Percentiles rank a stretch among this genome's conserved stretches.
phyloP scores from a whole-genome alignment of 306 rosid genomes.

The Cicer pinnatifidum region DNA sequence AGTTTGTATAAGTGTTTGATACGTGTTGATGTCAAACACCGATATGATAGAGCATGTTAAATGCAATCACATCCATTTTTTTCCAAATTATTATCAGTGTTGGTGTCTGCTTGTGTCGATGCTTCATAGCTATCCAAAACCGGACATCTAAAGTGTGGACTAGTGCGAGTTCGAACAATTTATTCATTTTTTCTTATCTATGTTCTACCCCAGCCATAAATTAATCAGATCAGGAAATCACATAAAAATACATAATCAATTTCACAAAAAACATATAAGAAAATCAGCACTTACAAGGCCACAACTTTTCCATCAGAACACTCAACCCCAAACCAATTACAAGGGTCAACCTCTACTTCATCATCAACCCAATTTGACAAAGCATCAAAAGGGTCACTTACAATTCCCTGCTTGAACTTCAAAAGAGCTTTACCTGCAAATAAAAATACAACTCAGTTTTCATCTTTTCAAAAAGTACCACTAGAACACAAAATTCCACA shows the following conservation, averaged over 20 bases:
- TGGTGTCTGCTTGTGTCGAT: too few species aligned
- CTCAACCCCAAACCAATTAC: conserved; percentile 86
- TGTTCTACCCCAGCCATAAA: not conserved
- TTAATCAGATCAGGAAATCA: conserved; percentile 2
- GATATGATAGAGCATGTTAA: too few species aligned
- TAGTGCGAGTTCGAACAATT: not conserved
- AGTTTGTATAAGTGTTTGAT: too few species aligned
- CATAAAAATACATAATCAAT: not conserved
- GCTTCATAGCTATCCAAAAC: not conserved
- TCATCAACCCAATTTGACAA: conserved; percentile 76
- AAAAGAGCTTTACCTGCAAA: conserved; percentile 78
- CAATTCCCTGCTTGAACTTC: conserved; percentile 69
- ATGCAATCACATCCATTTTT: too few species aligned
- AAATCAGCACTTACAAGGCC: conserved; percentile 65
- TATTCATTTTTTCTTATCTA: not conserved
- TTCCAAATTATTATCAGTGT: too few species aligned
- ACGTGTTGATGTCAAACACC: too few species aligned
- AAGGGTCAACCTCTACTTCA: conserved; percentile 57
- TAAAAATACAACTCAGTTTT: conserved; percentile 28
- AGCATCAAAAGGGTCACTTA: conserved; percentile 78
- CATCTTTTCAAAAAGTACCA: not conserved
- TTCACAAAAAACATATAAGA: conserved; percentile 22
- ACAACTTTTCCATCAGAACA: conserved; percentile 79
- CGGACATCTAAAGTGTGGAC: not conserved
- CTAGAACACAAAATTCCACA: conserved; percentile 24